Evolutionary conservation across 192 early-diverging fungal species (phyloP).

Genomic region (Coemansia sp.): DNA sequence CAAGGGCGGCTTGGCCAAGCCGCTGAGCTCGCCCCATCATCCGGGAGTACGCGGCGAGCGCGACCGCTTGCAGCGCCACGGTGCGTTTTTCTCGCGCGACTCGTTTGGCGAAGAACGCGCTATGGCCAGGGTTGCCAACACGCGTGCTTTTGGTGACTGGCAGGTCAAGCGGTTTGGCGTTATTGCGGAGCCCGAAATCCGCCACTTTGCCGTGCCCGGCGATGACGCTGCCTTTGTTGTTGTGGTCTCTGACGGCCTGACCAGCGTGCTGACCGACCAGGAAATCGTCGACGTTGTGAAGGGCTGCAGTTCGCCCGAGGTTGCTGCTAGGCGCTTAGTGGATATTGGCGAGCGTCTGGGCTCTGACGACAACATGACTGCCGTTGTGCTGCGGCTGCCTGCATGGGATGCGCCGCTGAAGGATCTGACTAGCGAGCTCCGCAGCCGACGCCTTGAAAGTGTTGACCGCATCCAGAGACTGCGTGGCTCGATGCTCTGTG

Average conservation of each 20-base stretch:
- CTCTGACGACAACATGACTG: conserved; percentile 68
- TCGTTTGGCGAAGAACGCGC: conserved; percentile 72
- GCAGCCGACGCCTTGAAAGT: conserved; percentile 57
- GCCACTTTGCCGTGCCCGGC: conserved; percentile 51
- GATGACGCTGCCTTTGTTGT: conserved; percentile 67
- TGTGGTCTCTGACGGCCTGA: conserved; percentile 67
- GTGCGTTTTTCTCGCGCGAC: conserved; percentile 69
- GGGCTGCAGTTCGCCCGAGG: conserved; percentile 54
- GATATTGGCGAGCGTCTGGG: conserved; percentile 62
- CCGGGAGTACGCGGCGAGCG: conserved; percentile 56
- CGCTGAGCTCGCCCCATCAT: conserved; percentile 66
- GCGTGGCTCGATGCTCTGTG: conserved; percentile 45
- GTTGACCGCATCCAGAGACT: conserved; percentile 45
- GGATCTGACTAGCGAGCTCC: conserved; percentile 63
- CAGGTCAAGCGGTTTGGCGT: conserved; percentile 69
- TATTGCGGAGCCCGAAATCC: conserved; percentile 66
- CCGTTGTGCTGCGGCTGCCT: conserved; percentile 66
- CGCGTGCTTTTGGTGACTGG: conserved; percentile 67
- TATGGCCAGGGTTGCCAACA: conserved; percentile 62
- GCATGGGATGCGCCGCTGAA: conserved; percentile 64
- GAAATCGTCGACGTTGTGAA: conserved; percentile 71
- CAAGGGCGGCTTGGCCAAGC: conserved; percentile 53
- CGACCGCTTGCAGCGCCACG: conserved; percentile 64
- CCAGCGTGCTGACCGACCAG: conserved; percentile 68
- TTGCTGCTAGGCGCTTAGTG: conserved; percentile 57